phyloP scores from a whole-genome alignment of 208 protist species.

The Angomonas desouzai region DNA sequence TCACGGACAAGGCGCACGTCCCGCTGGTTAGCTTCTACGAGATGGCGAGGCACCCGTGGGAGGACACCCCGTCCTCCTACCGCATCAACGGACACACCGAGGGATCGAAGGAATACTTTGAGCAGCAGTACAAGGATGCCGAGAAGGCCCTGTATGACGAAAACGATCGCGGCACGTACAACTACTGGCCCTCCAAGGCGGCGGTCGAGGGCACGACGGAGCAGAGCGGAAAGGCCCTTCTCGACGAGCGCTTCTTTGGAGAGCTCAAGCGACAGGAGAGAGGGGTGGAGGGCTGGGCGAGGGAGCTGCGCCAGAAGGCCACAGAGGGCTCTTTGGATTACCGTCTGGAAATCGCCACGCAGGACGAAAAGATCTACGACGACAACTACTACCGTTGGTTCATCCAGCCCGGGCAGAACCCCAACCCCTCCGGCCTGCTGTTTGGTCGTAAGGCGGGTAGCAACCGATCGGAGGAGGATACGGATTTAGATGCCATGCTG shows the following conservation, averaged over 20 bases:
- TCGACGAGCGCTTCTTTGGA: slow-evolving; percentile 72
- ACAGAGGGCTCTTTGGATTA: slow-evolving; percentile 61
- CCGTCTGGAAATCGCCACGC: slow-evolving; percentile 76
- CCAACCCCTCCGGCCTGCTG: slow-evolving; percentile 81
- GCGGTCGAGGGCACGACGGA: slow-evolving; percentile 51
- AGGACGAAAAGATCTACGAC: slow-evolving; percentile 91
- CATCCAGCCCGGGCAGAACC: slow-evolving; percentile 84
- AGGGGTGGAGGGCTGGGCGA: slow-evolving; percentile 77
- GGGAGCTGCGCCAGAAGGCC: slow-evolving; percentile 61
- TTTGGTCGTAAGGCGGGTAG: slow-evolving; percentile 26
- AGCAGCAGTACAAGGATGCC: slow-evolving; percentile 81
- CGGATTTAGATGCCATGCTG: slow-evolving; percentile 59
- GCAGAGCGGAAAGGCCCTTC: slow-evolving; percentile 35
- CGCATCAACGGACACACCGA: slow-evolving; percentile 84
- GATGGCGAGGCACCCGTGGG: slow-evolving; percentile 90
- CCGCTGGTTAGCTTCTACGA: slow-evolving; percentile 89
- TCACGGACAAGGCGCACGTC: slow-evolving; percentile 62
- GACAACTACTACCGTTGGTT: slow-evolving; percentile 94
- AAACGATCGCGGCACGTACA: slow-evolving; percentile 44
- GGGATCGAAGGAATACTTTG: slow-evolving; percentile 82
- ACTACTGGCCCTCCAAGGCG: slow-evolving; percentile 80
- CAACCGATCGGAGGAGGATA: slow-evolving; percentile 25
- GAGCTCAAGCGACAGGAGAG: slow-evolving; percentile 49
- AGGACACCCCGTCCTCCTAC: slow-evolving; percentile 78
- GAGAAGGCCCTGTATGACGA: slow-evolving; percentile 79